Evolutionary conservation across 2,329 filamentous ascomycete species (phyloP).

Genomic region (Monosporascus sp.): DNA sequence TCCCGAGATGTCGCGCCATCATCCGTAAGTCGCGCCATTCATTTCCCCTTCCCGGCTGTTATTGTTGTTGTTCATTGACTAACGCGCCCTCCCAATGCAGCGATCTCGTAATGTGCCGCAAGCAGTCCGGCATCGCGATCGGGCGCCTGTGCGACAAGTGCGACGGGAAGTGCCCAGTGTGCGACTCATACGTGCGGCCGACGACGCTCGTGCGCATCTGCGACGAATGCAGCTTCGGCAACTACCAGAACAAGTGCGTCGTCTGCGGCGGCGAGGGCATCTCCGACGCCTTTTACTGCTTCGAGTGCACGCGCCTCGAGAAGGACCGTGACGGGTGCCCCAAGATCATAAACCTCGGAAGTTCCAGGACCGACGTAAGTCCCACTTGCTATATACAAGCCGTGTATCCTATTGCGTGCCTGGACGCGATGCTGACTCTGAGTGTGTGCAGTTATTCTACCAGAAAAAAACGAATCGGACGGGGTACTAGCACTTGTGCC

Average conservation of each 20-base stretch:
- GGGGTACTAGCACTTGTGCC: slow-evolving; percentile 45
- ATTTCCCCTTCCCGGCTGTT: slow-evolving; percentile 6
- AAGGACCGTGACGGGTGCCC: slow-evolving; percentile 97
- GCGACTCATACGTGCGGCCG: slow-evolving; percentile 96
- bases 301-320: slow-evolving; percentile 93
- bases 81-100: slow-evolving; percentile 35
- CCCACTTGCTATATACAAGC: neutral
- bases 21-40: slow-evolving; percentile 28
- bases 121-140: slow-evolving; percentile 95
- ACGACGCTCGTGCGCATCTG: slow-evolving; percentile 97
- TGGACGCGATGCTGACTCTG: slow-evolving; percentile 19
- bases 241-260: slow-evolving; percentile 99
- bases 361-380: slow-evolving; percentile 85
- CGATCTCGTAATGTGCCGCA: slow-evolving; percentile 99
- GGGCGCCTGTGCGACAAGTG: slow-evolving; percentile 99
- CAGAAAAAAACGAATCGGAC: slow-evolving; percentile 63
- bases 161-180: slow-evolving; percentile 98
- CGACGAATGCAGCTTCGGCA: slow-evolving; percentile 98
- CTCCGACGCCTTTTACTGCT: slow-evolving; percentile 98
- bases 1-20: slow-evolving; percentile 26
- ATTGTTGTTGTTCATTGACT: slow-evolving; percentile 12
- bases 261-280: slow-evolving; percentile 98
- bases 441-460: slow-evolving; percentile 48
- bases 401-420: slow-evolving; percentile 19
- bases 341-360: slow-evolving; percentile 98